Evolutionary conservation across 176 grass and related monocot genomes (phyloP).

Genomic region (Elaeis guineensis): DNA sequence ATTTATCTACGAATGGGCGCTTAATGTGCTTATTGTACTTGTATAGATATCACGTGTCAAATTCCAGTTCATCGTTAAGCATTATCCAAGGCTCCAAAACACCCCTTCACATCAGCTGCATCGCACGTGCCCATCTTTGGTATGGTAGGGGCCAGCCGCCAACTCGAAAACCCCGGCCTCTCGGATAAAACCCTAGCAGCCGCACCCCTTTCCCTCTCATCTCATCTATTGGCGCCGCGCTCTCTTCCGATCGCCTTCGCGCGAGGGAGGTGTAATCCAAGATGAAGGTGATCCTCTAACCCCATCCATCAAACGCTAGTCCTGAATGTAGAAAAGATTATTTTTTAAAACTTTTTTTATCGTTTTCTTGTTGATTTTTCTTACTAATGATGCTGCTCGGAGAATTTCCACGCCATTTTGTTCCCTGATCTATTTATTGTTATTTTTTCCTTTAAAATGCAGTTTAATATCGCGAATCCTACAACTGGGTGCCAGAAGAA

Average conservation of each 20-base stretch:
- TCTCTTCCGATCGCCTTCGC: background rate
- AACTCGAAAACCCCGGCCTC: background rate
- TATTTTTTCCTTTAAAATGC: background rate
- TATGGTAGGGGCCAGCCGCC: no score
- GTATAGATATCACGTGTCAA: no score
- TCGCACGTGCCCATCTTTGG: no score
- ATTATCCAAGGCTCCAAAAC: no score
- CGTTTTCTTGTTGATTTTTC: no score
- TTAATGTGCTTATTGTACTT: no score
- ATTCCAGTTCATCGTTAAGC: no score
- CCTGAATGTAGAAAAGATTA: no score
- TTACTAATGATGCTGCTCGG: no score
- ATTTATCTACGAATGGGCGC: no score
- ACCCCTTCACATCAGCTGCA: no score
- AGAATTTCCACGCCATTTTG: background rate
- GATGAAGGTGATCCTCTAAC: constrained; percentile 2
- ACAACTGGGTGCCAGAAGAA: constrained; percentile 16
- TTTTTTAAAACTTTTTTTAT: no score
- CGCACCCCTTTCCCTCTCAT: background rate
- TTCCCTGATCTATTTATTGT: background rate
- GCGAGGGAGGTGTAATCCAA: background rate
- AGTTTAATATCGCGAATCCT: constrained; percentile 12
- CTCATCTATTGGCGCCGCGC: background rate
- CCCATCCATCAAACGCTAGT: background rate
- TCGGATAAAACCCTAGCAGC: background rate